A percentile compares a stretch with the other conserved stretches of the same genome.
Evolutionary conservation across 202 grass and related monocot species (phyloP).

Genomic region (Carex sylvatica): DNA sequence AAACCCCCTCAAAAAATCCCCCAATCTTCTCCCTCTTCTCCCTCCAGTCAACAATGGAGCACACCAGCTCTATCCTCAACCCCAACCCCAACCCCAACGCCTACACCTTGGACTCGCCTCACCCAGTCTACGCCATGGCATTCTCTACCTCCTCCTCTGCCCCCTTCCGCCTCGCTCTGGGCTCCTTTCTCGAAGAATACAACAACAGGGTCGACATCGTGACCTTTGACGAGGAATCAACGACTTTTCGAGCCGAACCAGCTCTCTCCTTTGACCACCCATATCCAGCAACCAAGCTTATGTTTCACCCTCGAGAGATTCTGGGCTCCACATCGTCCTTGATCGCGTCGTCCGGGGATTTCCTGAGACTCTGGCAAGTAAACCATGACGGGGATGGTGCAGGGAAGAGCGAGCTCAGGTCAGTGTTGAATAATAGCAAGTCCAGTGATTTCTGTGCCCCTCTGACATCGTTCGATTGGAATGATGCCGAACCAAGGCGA

Average conservation of each 20-base stretch:
- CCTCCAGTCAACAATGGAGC: constrained; percentile 17
- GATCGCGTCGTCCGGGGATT: constrained; percentile 62
- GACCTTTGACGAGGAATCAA: constrained; percentile 62
- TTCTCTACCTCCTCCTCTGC: constrained; percentile 60
- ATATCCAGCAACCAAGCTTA: constrained; percentile 89
- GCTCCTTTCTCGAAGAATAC: constrained; percentile 81
- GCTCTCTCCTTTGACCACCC: constrained; percentile 84
- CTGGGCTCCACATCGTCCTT: constrained; percentile 34
- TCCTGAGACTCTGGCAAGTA: constrained; percentile 63
- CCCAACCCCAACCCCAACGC: constrained; percentile 49
- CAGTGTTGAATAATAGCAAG: constrained; percentile 80
- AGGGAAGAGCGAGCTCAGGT: constrained; percentile 46
- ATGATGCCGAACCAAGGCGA: constrained; percentile 62
- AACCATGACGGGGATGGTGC: constrained; percentile 45
- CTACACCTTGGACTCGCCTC: constrained; percentile 76
- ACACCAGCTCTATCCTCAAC: constrained; percentile 22
- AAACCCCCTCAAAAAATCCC: neutral
- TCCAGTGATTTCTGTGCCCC: constrained; percentile 72
- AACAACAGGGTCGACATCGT: constrained; percentile 80
- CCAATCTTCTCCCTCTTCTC: neutral
- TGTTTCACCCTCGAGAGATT: constrained; percentile 54
- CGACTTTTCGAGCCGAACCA: constrained; percentile 54
- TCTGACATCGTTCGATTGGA: constrained; percentile 95
- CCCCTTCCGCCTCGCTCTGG: constrained; percentile 54
- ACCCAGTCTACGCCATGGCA: constrained; percentile 88